Conservation (phyloP, 441 rosid genomes). For the Daphne laureola region DNA sequence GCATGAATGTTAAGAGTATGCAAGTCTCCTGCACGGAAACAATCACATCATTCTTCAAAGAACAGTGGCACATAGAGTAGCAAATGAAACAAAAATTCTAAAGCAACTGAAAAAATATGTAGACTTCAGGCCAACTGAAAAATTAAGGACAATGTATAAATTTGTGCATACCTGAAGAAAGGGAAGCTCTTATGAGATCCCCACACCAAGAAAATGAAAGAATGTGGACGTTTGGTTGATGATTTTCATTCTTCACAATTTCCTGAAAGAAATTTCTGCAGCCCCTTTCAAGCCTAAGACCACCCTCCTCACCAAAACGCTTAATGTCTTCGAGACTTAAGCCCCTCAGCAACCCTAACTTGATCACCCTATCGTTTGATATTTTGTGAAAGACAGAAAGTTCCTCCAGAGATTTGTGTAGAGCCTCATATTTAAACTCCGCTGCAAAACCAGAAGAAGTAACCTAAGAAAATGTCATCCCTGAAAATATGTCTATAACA, state of each 20-base stretch:
- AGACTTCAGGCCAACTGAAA: no score
- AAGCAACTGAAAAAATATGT: no score
- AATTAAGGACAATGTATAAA: not conserved
- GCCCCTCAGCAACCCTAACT: conserved; percentile 77
- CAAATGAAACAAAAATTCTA: no score
- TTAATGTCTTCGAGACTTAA: conserved; percentile 75
- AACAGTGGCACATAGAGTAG: no score
- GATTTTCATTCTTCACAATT: conserved; percentile 35
- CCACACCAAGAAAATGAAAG: conserved; percentile 94
- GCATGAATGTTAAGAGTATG: conserved; percentile 58
- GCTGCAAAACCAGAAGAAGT: conserved; percentile 32
- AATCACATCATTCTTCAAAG: not conserved
- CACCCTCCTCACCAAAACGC: conserved; percentile 75
- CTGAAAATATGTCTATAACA: no score
- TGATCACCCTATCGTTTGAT: conserved; percentile 74
- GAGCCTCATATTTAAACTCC: conserved; percentile 56
- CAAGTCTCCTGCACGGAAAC: conserved; percentile 41
- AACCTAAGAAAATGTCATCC: not conserved
- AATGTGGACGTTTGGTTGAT: conserved; percentile 51
- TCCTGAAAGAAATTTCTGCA: conserved; percentile 63
- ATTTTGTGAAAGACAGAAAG: conserved; percentile 65
- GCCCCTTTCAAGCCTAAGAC: conserved; percentile 72
- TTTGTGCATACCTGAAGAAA: conserved; percentile 49
- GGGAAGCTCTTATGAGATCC: conserved; percentile 77
- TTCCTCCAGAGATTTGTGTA: conserved; percentile 56